Evolutionary conservation across 192 early-diverging fungal genomes (phyloP).

Genomic region (Diversispora eburnea): DNA sequence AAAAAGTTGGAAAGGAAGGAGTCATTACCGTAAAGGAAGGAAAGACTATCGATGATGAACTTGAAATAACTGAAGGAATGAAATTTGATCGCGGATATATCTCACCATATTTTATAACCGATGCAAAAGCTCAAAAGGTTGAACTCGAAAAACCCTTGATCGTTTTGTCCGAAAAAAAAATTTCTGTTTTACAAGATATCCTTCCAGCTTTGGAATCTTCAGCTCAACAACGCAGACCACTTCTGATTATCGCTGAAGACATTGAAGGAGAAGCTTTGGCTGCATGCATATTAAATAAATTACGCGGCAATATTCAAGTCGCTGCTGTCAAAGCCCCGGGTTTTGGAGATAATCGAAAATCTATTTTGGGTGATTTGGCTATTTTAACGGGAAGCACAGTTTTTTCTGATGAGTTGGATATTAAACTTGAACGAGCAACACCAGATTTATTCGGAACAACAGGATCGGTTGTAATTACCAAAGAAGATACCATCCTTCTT

Average conservation of each 20-base stretch:
- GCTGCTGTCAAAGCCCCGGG: conserved; percentile 99
- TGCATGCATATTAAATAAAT: conserved; percentile 99
- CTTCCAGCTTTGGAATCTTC: conserved; percentile 94
- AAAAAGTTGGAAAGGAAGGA: conserved; percentile 99
- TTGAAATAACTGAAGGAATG: conserved; percentile 99
- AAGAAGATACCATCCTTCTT: conserved; percentile 98
- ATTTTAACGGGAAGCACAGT: conserved; percentile 95
- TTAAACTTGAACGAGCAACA: conserved; percentile 94
- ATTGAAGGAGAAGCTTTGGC: conserved; percentile 99
- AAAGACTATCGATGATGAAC: conserved; percentile 98
- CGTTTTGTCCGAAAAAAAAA: conserved; percentile 98
- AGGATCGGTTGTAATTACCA: conserved; percentile 88
- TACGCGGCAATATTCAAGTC: conserved; percentile 96
- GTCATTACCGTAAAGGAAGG: conserved; percentile 99
- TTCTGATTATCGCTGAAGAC: conserved; percentile 98
- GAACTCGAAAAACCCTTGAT: conserved; percentile 99
- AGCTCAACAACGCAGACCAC: conserved; percentile 90
- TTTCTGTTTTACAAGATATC: conserved; percentile 92
- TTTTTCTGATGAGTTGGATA: conserved; percentile 94
- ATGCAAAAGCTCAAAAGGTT: conserved; percentile 96
- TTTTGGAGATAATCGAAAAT: conserved; percentile 99
- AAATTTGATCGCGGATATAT: conserved; percentile 99
- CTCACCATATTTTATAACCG: conserved; percentile 99
- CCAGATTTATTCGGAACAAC: conserved; percentile 89
- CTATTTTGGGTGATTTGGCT: conserved; percentile 95